These are phyloP conservation scores for Populus trichocarpa DNA, from an alignment of 441 rosid species.

Conservation along the genomic window DNA sequence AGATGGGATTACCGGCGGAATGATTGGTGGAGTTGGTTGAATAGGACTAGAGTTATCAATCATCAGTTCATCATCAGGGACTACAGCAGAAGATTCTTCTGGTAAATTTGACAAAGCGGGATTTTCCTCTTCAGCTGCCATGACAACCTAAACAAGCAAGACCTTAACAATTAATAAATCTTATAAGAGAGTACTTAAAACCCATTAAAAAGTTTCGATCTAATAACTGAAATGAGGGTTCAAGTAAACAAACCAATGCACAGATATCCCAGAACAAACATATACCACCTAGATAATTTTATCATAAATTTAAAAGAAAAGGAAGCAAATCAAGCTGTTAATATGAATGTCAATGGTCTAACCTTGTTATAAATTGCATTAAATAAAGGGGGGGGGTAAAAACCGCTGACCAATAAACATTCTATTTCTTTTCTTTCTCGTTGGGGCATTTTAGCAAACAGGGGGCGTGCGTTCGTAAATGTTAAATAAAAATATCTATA, in stretches of 20 bases:
- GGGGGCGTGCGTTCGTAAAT: background rate
- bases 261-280: background rate
- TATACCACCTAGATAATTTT: background rate
- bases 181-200: background rate
- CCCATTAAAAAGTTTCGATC: background rate
- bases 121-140: slow-evolving; percentile 49
- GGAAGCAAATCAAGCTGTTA: background rate
- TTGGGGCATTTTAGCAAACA: background rate
- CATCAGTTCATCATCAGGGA: slow-evolving; percentile 19
- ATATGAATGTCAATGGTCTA: background rate
- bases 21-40: slow-evolving; percentile 26
- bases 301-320: background rate
- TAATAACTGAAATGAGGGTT: background rate
- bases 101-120: slow-evolving; percentile 21
- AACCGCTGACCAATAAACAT: background rate
- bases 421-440: background rate
- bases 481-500: background rate
- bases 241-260: background rate
- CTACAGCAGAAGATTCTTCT: slow-evolving; percentile 26
- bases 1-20: slow-evolving; percentile 34
- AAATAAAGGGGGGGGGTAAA: background rate
- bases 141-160: slow-evolving; percentile 10
- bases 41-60: slow-evolving; percentile 14
- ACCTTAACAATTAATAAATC: background rate
- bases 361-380: background rate